Conservation (phyloP, 1,284 basidiomycete genomes). For the Nidula niveotomentosa region DNA sequence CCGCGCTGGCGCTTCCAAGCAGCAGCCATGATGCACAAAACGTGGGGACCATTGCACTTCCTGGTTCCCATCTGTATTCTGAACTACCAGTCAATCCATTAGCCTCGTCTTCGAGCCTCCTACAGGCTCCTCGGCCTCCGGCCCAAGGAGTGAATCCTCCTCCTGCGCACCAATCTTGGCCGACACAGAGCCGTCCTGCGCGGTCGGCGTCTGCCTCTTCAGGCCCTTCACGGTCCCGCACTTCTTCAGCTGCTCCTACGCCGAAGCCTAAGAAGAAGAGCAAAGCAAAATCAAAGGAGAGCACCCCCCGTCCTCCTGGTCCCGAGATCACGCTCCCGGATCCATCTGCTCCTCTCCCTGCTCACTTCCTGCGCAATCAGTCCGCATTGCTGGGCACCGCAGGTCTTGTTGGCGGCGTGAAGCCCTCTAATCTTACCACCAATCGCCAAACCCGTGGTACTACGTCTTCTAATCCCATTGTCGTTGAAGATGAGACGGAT, state of each 20-base stretch:
- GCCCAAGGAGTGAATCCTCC: constrained; percentile 13
- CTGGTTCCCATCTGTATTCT: constrained; percentile 85
- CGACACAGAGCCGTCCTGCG: constrained; percentile 2
- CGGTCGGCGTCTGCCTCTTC: not conserved
- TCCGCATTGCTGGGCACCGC: constrained; percentile 68
- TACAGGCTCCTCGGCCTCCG: constrained; percentile 39
- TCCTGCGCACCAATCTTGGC: not conserved
- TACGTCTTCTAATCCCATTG: constrained; percentile 62
- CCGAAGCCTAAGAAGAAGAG: constrained; percentile 18
- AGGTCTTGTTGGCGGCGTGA: constrained; percentile 64
- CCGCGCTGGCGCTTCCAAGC: constrained; percentile 57
- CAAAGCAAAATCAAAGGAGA: constrained; percentile 21
- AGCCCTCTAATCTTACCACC: constrained; percentile 47
- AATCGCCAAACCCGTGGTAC: constrained; percentile 44
- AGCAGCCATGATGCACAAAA: constrained; percentile 53
- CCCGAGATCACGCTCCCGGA: constrained; percentile 61
- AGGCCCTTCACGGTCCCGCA: constrained; percentile 6
- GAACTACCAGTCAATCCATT: constrained; percentile 75
- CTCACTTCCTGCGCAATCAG: constrained; percentile 72
- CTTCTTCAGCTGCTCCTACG: constrained; percentile 16
- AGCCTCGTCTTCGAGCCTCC: constrained; percentile 59
- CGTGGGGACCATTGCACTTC: constrained; percentile 95
- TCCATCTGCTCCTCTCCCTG: constrained; percentile 56
- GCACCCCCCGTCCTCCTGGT: constrained; percentile 34
- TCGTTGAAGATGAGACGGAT: constrained; percentile 60